These are phyloP conservation scores for Luzula sylvatica DNA, from an alignment of 176 grass and related monocot genomes.

Conservation along the genomic window DNA sequence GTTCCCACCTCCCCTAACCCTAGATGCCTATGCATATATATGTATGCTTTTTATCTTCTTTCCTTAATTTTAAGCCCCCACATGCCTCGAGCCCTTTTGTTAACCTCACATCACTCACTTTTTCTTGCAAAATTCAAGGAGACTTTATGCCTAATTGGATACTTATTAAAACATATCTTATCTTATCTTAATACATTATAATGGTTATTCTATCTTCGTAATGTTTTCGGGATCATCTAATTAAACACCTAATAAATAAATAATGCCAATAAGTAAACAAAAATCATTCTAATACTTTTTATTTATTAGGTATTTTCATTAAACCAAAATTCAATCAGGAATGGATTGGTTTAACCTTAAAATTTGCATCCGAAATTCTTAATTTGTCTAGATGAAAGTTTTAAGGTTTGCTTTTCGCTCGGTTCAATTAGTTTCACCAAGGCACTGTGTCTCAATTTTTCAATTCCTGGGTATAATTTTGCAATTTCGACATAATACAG, in stretches of 20 bases:
- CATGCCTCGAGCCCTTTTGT: conserved; percentile 3
- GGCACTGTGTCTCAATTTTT: too few relatives aligned
- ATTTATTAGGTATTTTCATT: too few relatives aligned
- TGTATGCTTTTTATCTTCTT: conserved; percentile 15
- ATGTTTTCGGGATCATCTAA: background rate
- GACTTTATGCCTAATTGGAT: background rate
- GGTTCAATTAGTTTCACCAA: too few relatives aligned
- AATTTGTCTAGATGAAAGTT: too few relatives aligned
- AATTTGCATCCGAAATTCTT: too few relatives aligned
- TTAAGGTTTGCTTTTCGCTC: too few relatives aligned
- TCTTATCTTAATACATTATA: background rate
- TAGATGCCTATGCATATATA: conserved; percentile 21
- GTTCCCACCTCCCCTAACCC: background rate
- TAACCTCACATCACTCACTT: conserved; percentile 19
- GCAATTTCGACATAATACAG: too few relatives aligned
- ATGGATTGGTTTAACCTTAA: too few relatives aligned
- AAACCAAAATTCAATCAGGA: too few relatives aligned
- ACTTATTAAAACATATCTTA: background rate
- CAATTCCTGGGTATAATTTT: too few relatives aligned
- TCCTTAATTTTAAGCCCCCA: conserved; percentile 16
- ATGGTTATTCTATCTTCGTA: background rate
- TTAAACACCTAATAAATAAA: background rate
- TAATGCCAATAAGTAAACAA: background rate
- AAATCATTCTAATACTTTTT: too few relatives aligned
- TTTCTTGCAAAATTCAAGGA: conserved; percentile 4